These are phyloP conservation scores for Physocladia obscura DNA, from an alignment of 192 early-diverging fungal genomes.

Conservation along the genomic window DNA sequence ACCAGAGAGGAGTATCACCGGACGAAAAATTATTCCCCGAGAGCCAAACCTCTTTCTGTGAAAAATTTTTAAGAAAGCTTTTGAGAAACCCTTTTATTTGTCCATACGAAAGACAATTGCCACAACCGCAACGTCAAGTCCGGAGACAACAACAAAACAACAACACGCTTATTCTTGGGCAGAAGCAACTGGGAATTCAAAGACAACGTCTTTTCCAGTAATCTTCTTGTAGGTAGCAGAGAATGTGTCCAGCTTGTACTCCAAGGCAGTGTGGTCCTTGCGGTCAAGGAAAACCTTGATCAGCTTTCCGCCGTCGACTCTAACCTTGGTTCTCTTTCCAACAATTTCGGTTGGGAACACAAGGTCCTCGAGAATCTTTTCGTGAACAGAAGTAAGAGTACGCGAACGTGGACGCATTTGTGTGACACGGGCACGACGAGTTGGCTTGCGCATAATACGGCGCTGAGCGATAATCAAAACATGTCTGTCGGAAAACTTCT, in stretches of 20 bases:
- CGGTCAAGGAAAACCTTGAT: conserved; percentile 97
- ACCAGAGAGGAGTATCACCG: too few species aligned
- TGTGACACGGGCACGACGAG: conserved; percentile 82
- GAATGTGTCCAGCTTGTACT: conserved; percentile 99
- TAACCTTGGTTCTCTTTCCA: conserved; percentile 96
- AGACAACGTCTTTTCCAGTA: conserved; percentile 97
- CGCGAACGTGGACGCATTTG: conserved; percentile 94
- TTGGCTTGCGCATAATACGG: conserved; percentile 92
- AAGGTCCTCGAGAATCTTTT: conserved; percentile 94
- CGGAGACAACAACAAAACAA: background rate
- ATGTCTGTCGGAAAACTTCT: conserved; percentile 99
- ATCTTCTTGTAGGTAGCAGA: conserved; percentile 90
- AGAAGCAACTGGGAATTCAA: conserved; percentile 81
- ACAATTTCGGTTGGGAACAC: conserved; percentile 99
- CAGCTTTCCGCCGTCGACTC: conserved; percentile 84
- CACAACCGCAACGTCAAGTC: too few species aligned
- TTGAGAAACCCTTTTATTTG: too few species aligned
- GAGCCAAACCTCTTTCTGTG: too few species aligned
- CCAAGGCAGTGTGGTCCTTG: conserved; percentile 95
- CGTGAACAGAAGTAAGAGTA: conserved; percentile 95
- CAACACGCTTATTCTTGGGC: conserved; percentile 45
- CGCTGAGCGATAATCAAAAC: conserved; percentile 93
- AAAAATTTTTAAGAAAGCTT: too few species aligned
- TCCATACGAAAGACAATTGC: too few species aligned
- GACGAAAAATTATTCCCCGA: too few species aligned